Evolutionary conservation across 1,284 basidiomycete species (phyloP), one percentile per base, ranked within the genome.

Genomic region (Ganoderma lucidum): DNA sequence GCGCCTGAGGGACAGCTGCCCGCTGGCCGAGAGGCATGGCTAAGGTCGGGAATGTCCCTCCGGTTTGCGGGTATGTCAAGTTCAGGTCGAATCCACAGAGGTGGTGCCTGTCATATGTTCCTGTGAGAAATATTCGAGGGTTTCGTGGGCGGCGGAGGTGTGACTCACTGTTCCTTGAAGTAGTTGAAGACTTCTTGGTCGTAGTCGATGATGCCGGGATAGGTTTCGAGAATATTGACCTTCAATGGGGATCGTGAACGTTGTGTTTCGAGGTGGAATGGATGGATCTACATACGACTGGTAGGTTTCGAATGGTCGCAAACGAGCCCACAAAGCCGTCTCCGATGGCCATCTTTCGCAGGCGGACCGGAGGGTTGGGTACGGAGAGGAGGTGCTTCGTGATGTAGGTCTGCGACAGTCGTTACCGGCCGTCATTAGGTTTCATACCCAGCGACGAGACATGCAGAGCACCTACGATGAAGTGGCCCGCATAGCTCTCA

Each of bases 151-250:
- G 3, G n/a, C 48, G 3, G 37, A 19, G 23, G 6, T 6, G n/a
- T 14, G 6, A 66, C 87, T 70, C 78, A 90, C 89, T 88, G 89
- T 74, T 86, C 81, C 74, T 85, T 84, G 79, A 93, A 92, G 76
- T 90, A 90, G 67, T 87, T 82, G 76, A 87, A 88, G 6, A 91
- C 88, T 19, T 87, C 84, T 51, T 82, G 79, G 73, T 93, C 88
- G 73, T 90, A 93, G 48, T 86, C 87, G 63, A 93, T 91, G 44
- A 93, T 78, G 76, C 91, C 91, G 1, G 91, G 91, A 75, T 87
- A 90, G 5, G 91, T 92, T 79, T 91, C 86, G 17, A 93, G 78
- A 48, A 90, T 81, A 65, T 78, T 84, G 55, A 88, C 74, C 88
- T 90, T 55, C 60, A n/a, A 12, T 2, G 3, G 15, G 10, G 37